Base-by-base conservation (phyloP, 2,329 filamentous ascomycete genomes). In the Apiospora rasikravindrae region DNA sequence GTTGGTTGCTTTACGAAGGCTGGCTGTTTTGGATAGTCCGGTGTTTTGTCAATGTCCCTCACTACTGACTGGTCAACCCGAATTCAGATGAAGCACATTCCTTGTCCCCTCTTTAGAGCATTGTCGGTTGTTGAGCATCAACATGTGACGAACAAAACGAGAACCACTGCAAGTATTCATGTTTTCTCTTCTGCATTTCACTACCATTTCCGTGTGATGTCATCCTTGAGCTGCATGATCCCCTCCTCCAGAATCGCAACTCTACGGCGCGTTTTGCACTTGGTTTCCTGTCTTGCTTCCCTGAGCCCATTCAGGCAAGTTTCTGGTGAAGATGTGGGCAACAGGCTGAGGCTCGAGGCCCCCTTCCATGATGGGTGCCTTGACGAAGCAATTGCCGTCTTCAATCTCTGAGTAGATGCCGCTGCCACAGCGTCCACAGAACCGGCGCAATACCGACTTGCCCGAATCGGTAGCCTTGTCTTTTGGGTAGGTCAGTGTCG, bases 401-500 rank as follows among this genome's bases (percentile, higher is more conserved):
- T 49, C 69, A 16, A 33, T 33, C 40, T 70, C 40, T 4, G 71
- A 68, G 7, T 49, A 71, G 64, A 72, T 69, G 49, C 47, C 71
- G 37, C 69, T 72, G 24, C 71, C 71, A 19, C 71, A 72, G 7
- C 49, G 68, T n/a, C 70, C 71, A 57, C 71, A 72, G 19, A 72
- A 72, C 33, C 70, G 68, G 40, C 71, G 71, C 26, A 57, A 29
- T 14, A 72, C 71, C 26, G 70, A 49, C 7, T 66, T 73, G 29
- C 71, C 71, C 19, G 71, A 73, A 37, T 73, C 71, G 2, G 64
- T 70, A 7, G 14, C 69, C 11, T 73, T 64, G 33, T 64, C 71
- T 72, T 10, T 57, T 51, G 7, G n/a, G 69, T 47, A 26, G 44
- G 26, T 61, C 29, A 61, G 26, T 37, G 37, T 37, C 16, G 16